Conservation (phyloP, 164 flowering plant genomes). For the Berberis vulgaris region DNA sequence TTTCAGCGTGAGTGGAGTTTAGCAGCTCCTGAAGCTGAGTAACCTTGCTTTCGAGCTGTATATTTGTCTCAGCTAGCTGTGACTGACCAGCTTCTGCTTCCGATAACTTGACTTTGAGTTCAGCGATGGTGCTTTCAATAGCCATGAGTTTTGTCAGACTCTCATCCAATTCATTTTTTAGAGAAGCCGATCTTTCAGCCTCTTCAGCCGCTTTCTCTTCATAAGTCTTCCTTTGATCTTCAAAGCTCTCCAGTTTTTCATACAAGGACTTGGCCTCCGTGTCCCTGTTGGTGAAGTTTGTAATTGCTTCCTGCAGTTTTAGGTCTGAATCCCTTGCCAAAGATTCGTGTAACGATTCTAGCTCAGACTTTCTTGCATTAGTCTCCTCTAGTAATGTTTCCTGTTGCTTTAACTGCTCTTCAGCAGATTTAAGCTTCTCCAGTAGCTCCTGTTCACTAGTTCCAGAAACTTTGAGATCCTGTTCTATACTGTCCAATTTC, state of each 20-base stretch:
- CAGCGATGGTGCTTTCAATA: slow-evolving; percentile 43
- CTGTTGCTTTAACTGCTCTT: slow-evolving; percentile 46
- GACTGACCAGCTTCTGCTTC: slow-evolving; percentile 55
- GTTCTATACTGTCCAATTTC: slow-evolving; percentile 45
- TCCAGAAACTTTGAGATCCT: slow-evolving; percentile 42
- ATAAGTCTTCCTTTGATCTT: slow-evolving; percentile 34
- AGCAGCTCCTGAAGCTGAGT: slow-evolving; percentile 58
- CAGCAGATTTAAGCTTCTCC: slow-evolving; percentile 61
- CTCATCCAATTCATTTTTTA: slow-evolving; percentile 47
- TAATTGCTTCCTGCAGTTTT: slow-evolving; percentile 49
- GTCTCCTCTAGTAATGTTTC: slow-evolving; percentile 38
- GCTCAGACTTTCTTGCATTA: slow-evolving; percentile 41
- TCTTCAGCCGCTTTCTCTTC: slow-evolving; percentile 41
- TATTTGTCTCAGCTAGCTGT: slow-evolving; percentile 54
- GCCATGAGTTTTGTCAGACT: slow-evolving; percentile 29
- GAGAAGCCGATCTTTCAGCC: slow-evolving; percentile 30
- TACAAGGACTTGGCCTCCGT: slow-evolving; percentile 38
- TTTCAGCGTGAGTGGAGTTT: slow-evolving; percentile 39
- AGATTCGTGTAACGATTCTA: slow-evolving; percentile 41
- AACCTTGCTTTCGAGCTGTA: slow-evolving; percentile 50
- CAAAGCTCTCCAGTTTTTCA: slow-evolving; percentile 42
- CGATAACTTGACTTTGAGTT: slow-evolving; percentile 34
- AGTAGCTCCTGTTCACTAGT: slow-evolving; percentile 45
- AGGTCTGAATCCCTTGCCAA: slow-evolving; percentile 43
- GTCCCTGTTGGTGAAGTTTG: slow-evolving; percentile 36